Evolutionary conservation across 495 filamentous ascomycete species (phyloP), one percentile per base, ranked within the genome.

Genomic region (Aspergillus ostianus): DNA sequence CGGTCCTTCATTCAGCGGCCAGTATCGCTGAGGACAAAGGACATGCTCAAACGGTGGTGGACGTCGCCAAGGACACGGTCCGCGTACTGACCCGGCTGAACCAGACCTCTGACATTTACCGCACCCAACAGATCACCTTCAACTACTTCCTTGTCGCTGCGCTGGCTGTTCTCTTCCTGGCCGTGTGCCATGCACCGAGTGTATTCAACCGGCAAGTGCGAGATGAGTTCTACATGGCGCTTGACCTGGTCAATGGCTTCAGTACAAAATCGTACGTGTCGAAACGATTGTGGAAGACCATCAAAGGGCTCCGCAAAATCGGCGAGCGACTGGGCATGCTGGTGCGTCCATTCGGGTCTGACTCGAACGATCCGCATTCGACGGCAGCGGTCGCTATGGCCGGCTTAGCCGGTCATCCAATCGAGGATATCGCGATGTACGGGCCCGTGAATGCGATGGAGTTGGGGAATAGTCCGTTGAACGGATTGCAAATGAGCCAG

Each of bases 61-160:
- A 88, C 51, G 79, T 94, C 4, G 89, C 91, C 17, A 91, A 90
- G 66, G 88, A 94, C 63, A 92, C 89, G 0, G 87, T 96, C 45
- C 82, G 85, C 15, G 85, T 88, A 8, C 75, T 96, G 17, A 85
- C 88, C 0, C 83, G 84, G 36, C 80, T 93, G 9, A 92, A 93
- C 68, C 86, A 86, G 65, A 88, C 85, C n/a, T 87, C 88, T 0
- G 87, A 92, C 60, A 85, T 94, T 27, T 96, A 94, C 72, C 83
- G 86, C 9, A 86, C 82, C 6, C 85, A 90, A 55, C 90, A 94
- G 70, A 85, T 92, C 41, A 87, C 87, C 60, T 93, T 93, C 76
- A 91, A 96, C 70, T 91, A 93, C 65, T 96, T 96, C 71, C 80
- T 96, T 18, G 85, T 91, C 12, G 87, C 89, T 9, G 87, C 90